phyloP scores from a whole-genome alignment of 1,284 basidiomycete species.

The Mycena sp. region DNA sequence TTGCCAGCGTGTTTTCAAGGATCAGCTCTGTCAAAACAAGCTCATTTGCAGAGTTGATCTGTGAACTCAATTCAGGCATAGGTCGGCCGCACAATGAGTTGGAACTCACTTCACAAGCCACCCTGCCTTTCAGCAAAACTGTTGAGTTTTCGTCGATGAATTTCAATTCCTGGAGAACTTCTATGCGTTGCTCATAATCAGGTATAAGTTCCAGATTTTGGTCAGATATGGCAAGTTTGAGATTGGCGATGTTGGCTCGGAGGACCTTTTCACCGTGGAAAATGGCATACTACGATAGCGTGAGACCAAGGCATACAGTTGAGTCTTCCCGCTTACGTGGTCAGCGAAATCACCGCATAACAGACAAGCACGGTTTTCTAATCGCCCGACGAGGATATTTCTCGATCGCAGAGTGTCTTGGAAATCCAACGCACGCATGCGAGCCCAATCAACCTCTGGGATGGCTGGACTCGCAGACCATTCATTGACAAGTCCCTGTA shows the following conservation, averaged over 20 bases:
- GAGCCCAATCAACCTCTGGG: conserved; percentile 87
- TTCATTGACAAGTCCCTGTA: conserved; percentile 64
- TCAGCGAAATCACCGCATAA: conserved; percentile 34
- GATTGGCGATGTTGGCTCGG: conserved; percentile 73
- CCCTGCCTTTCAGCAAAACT: conserved; percentile 95
- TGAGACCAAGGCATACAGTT: background rate
- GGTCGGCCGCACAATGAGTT: conserved; percentile 21
- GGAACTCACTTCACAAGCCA: conserved; percentile 89
- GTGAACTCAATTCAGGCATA: conserved; percentile 2
- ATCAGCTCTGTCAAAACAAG: conserved; percentile 97
- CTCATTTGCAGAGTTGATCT: conserved; percentile 98
- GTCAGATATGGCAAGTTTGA: conserved; percentile 89
- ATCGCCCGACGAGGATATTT: conserved; percentile 32
- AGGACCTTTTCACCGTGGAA: conserved; percentile 83
- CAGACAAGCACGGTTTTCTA: conserved; percentile 22
- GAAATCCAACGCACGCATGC: conserved; percentile 89
- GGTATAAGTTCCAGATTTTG: conserved; percentile 97
- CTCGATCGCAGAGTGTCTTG: conserved; percentile 83
- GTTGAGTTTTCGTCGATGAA: conserved; percentile 96
- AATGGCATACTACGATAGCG: conserved; percentile 69
- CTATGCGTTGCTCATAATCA: conserved; percentile 95
- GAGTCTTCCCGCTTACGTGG: conserved; percentile 38
- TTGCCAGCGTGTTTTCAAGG: conserved; percentile 92
- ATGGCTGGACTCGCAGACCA: conserved; percentile 61
- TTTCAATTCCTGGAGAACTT: conserved; percentile 90